A percentile compares a stretch with the other conserved stretches of the same genome.
Evolutionary conservation across 2,329 filamentous ascomycete species (phyloP).

Genomic region (Trichophyton simii): DNA sequence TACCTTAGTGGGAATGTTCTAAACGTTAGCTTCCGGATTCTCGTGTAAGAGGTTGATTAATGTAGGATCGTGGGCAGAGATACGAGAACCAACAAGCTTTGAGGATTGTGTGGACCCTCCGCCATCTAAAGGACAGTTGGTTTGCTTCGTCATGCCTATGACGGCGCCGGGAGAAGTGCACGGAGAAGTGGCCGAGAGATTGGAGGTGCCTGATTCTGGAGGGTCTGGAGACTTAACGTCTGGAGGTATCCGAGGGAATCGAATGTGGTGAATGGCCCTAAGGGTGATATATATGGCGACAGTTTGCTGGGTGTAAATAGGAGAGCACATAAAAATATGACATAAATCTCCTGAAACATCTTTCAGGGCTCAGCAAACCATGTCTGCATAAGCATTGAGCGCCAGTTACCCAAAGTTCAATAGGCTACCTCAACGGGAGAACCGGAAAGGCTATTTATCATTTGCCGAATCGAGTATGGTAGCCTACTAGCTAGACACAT

Average conservation of each 20-base stretch:
- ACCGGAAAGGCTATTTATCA: background rate
- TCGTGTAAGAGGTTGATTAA: background rate
- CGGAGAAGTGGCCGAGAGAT: background rate
- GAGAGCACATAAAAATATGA: background rate
- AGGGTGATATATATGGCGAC: background rate
- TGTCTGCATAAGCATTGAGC: background rate
- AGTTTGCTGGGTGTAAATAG: background rate
- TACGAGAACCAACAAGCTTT: conserved; percentile 1
- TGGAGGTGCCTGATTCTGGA: background rate
- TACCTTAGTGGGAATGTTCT: background rate
- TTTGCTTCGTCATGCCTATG: background rate
- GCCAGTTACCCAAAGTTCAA: background rate
- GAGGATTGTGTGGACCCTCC: background rate
- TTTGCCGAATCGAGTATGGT: background rate
- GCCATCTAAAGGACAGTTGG: background rate
- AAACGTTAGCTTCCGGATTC: background rate
- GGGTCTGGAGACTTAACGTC: background rate
- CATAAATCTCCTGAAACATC: background rate
- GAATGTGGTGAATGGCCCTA: background rate
- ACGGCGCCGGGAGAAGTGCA: background rate
- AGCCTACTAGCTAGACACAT: background rate
- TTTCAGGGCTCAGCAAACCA: no score
- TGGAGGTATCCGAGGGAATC: background rate
- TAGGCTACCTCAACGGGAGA: background rate
- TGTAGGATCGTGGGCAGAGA: background rate